These are phyloP conservation scores for Plasmodium berghei DNA, from an alignment of 169 alveolate genomes.

Conservation along the genomic window DNA sequence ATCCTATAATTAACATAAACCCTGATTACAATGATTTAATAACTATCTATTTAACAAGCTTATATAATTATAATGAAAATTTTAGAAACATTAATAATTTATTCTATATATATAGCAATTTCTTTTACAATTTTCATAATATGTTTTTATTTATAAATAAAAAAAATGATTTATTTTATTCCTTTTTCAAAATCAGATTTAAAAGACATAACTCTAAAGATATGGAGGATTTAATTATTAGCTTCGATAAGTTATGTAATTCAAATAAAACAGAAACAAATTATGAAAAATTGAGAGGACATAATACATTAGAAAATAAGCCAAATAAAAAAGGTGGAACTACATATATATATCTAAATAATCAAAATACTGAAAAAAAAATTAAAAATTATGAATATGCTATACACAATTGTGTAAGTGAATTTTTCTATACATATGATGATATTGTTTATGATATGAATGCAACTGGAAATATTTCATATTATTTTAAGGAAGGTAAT, in stretches of 20 bases:
- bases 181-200: slow-evolving; percentile 49
- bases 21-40: slow-evolving; percentile 16
- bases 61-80: slow-evolving; percentile 36
- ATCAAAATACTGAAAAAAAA: background rate
- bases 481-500: slow-evolving; percentile 17
- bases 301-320: background rate
- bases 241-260: no score
- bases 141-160: slow-evolving; percentile 41
- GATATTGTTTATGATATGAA: slow-evolving; percentile 45
- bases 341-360: background rate
- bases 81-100: slow-evolving; percentile 47
- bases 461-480: slow-evolving; percentile 36
- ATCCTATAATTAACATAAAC: slow-evolving; percentile 56
- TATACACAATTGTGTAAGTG: slow-evolving; percentile 54
- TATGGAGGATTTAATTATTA: background rate
- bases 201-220: slow-evolving; percentile 9
- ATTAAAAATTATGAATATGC: slow-evolving; percentile 15
- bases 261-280: background rate
- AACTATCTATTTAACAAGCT: slow-evolving; percentile 20
- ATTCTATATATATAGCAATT: slow-evolving; percentile 50
- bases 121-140: slow-evolving; percentile 45
- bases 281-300: background rate
- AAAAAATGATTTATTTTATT: slow-evolving; percentile 36
- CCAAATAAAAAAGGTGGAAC: background rate
- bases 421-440: slow-evolving; percentile 44